A percentile compares a stretch with the other conserved stretches of the same genome.
These are phyloP conservation scores for Grigorovia jiainica DNA, from an alignment of 805 yeast genomes.

Conservation along the genomic window DNA sequence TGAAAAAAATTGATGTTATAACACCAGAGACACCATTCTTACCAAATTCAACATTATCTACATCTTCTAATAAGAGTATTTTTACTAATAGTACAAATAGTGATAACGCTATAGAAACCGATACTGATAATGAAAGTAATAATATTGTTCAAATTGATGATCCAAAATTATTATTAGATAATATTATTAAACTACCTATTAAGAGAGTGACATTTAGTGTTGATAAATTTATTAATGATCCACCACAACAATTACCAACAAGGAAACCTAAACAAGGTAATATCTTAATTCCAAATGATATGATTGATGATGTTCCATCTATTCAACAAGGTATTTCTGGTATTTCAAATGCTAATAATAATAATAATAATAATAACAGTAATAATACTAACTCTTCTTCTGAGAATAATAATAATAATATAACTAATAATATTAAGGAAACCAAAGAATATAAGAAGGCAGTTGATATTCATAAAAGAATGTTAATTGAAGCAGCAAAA, in stretches of 20 bases:
- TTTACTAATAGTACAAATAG: too few relatives aligned
- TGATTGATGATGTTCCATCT: conserved; percentile 48
- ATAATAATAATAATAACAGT: conserved; percentile 15
- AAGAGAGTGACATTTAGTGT: conserved; percentile 69
- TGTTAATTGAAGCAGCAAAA: conserved; percentile 51
- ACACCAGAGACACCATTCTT: too few relatives aligned
- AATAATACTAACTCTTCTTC: conserved; percentile 22
- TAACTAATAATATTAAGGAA: conserved; percentile 7
- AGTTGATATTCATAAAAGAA: conserved; percentile 45
- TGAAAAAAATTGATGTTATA: too few relatives aligned
- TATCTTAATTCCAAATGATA: conserved; percentile 60
- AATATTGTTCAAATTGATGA: not conserved
- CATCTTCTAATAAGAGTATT: too few relatives aligned
- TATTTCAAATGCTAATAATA: conserved; percentile 18
- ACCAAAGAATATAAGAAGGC: conserved; percentile 44
- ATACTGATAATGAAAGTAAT: too few relatives aligned
- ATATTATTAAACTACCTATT: conserved; percentile 1
- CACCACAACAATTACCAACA: conserved; percentile 91
- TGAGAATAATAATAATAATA: conserved; percentile 12
- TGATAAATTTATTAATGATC: conserved; percentile 63
- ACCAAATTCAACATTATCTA: conserved; percentile 1
- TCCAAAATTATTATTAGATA: not conserved
- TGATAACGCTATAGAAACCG: too few relatives aligned
- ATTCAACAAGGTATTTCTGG: conserved; percentile 58
- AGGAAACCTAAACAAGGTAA: conserved; percentile 74